Percentiles rank a stretch among this genome's conserved stretches.
phyloP scores from a whole-genome alignment of 805 yeast species.

The Yamadazyma nakazawae region DNA sequence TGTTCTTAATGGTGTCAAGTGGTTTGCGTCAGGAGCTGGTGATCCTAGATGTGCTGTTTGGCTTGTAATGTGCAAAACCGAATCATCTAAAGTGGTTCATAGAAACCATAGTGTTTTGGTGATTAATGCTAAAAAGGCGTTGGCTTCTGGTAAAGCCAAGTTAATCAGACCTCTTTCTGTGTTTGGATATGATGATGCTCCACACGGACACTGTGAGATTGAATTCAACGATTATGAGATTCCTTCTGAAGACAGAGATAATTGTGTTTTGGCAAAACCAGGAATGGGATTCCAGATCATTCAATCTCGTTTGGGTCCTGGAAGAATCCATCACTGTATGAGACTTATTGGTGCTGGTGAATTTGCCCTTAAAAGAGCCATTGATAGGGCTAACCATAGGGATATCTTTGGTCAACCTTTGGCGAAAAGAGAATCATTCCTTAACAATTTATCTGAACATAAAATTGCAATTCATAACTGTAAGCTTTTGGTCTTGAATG shows the following conservation, averaged over 20 bases:
- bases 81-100: constrained; percentile 31
- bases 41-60: constrained; percentile 57
- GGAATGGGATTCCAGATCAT: constrained; percentile 63
- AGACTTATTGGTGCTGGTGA: constrained; percentile 60
- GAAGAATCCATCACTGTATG: constrained; percentile 72
- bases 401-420: constrained; percentile 51
- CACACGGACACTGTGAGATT: constrained; percentile 69
- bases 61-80: constrained; percentile 53
- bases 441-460: constrained; percentile 47
- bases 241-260: constrained; percentile 41
- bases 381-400: constrained; percentile 51
- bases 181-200: constrained; percentile 65
- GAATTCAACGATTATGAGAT: constrained; percentile 48
- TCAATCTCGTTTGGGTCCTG: constrained; percentile 65
- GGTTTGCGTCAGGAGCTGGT: constrained; percentile 73
- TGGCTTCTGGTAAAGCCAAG: constrained; percentile 47
- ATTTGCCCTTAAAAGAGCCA: constrained; percentile 46
- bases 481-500: constrained; percentile 51
- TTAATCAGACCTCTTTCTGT: constrained; percentile 51
- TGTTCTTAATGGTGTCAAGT: constrained; percentile 57
- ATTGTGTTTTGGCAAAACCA: constrained; percentile 37
- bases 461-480: constrained; percentile 55
- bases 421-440: constrained; percentile 49
- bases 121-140: constrained; percentile 48
- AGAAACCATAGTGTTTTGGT: constrained; percentile 55